Evolutionary conservation across 345 rosid genomes (phyloP), one percentile per base, ranked within the genome.

Genomic region (Brassica cretica): DNA sequence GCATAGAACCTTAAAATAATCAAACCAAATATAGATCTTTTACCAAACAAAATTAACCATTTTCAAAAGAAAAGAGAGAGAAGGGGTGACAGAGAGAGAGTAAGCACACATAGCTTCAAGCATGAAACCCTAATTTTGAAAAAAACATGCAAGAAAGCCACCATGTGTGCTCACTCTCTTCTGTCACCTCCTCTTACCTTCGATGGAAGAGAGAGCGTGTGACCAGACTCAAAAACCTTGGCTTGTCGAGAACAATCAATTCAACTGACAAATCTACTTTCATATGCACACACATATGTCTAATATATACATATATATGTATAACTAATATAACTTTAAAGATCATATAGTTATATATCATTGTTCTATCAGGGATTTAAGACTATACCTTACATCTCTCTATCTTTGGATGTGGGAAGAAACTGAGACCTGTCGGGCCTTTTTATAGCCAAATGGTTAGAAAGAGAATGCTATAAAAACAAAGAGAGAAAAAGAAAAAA

Each of bases 151-250:
- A 91, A 81, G 94, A 89, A 89, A 91, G 58, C 33, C 72, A 80
- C 97, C 91, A 85, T 87, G 86, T 84, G 98, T 93, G 98, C 98
- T 93, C 98, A 89, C 98, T 93, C 96, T 93, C 97, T 93, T 91
- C 98, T 93, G 98, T 93, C 98, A 91, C 92, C 96, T 76, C 91
- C 87, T 69, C 82, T 80, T 87, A 85, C 90, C 88, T 79, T 73
- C 18, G 55, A 62, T 33, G 11, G 33, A 12, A 49, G 55, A 49
- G 18, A 46, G 16, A 14, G 11, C 25, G 6, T 14, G 32, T n/a
- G 25, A 69, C 14, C 72, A 35, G 1, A 59, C 44, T 73, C 24
- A 8, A 73, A 49, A n/a, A 35, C 33, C 71, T 35, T 49, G 19
- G 58, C 6, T 71, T 37, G 6, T 56, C 53, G 62, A 37, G 55